Evolutionary conservation across 192 early-diverging fungal species (phyloP).

Genomic region (Linnemannia zychae): DNA sequence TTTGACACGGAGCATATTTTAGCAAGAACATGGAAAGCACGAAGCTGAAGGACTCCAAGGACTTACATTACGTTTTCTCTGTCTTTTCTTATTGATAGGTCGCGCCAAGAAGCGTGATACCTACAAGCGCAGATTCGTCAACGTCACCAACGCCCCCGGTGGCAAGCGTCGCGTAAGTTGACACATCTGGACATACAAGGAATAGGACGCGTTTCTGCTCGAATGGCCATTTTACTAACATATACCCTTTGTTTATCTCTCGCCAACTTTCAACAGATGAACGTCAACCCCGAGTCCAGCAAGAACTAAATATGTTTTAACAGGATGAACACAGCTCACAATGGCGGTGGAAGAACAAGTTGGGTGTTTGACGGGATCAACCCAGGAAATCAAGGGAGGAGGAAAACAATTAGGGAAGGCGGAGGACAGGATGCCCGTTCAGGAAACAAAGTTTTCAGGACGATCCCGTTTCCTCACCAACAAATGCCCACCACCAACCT

Average conservation of each 20-base stretch:
- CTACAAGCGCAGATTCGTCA: constrained; percentile 98
- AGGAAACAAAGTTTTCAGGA: not conserved
- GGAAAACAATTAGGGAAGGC: not conserved
- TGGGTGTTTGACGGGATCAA: not conserved
- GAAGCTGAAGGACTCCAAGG: constrained; percentile 6
- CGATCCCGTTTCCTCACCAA: not conserved
- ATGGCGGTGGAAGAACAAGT: not conserved
- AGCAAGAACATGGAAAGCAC: too few species aligned
- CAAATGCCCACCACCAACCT: not conserved
- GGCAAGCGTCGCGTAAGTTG: constrained; percentile 89
- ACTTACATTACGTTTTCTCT: constrained; percentile 6
- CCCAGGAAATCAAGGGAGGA: not conserved
- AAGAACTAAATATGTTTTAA: constrained; percentile 53
- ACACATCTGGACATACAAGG: not conserved
- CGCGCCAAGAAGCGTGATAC: constrained; percentile 97
- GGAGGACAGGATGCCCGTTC: not conserved
- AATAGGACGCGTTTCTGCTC: not conserved
- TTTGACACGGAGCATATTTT: not conserved
- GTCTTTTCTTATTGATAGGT: constrained; percentile 50
- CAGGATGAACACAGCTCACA: not conserved
- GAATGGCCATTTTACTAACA: not conserved
- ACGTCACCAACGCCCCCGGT: constrained; percentile 87
- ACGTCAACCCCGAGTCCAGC: constrained; percentile 60
- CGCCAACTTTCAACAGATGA: constrained; percentile 32
- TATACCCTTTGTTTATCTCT: not conserved